Evolutionary conservation across 202 grass and related monocot genomes (phyloP).

Genomic region (Zizania palustris): DNA sequence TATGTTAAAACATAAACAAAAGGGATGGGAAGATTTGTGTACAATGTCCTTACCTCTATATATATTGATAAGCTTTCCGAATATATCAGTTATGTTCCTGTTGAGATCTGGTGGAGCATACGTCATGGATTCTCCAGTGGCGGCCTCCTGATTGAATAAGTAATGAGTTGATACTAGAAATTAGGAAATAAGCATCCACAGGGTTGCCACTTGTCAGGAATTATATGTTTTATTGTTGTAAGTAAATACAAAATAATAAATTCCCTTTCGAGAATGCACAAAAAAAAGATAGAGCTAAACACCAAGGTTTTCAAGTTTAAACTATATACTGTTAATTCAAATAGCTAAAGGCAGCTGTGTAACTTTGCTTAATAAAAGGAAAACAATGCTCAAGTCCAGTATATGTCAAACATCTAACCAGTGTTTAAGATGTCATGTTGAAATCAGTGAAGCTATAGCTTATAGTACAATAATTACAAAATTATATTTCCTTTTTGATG

Average conservation of each 20-base stretch:
- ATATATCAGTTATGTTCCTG: slow-evolving; percentile 84
- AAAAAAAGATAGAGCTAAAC: neutral
- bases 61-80: slow-evolving; percentile 88
- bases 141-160: slow-evolving; percentile 49
- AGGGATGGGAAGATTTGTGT: neutral
- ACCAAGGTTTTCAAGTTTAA: neutral
- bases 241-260: neutral
- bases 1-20: slow-evolving; percentile 7
- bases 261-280: neutral
- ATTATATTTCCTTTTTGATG: neutral
- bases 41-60: slow-evolving; percentile 65
- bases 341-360: neutral
- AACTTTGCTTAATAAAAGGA: slow-evolving; percentile 7
- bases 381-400: neutral
- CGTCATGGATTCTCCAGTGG: slow-evolving; percentile 49
- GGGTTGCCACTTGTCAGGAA: too few relatives aligned
- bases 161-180: slow-evolving; percentile 22
- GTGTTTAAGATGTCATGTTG: neutral
- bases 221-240: neutral
- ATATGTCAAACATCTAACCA: neutral
- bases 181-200: neutral
- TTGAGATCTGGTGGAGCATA: slow-evolving; percentile 83
- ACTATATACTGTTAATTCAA: slow-evolving; percentile 1
- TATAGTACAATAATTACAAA: neutral
- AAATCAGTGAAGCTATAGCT: slow-evolving; percentile 21